Base-by-base conservation (phyloP, 768 basidiomycete species). In the Rhodotorula sphaerocarpa region DNA sequence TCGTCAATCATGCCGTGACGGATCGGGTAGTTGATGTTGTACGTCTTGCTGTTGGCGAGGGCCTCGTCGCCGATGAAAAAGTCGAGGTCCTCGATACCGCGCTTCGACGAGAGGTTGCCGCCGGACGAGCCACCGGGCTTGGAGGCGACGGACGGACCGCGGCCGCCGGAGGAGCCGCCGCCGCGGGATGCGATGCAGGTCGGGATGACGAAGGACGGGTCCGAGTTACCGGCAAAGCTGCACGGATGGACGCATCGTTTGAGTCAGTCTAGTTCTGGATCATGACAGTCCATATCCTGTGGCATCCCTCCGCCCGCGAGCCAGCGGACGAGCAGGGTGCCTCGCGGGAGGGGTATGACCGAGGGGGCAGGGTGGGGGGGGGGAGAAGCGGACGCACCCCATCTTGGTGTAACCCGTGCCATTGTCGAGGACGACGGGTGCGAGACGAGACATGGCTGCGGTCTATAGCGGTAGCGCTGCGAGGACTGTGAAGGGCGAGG, bases 21-120 rank as follows among this genome's bases (percentile, higher is more conserved):
- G 73, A 97, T 96, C 20, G 95, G 95, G 76, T 96, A 97, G 76
- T 90, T 86, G 6, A 99, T 82, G 28, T 87, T 85, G 77, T 97
- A 99, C 0, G 93, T 96, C 79, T 91, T 96, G 43, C 86, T 84
- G 74, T 96, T 96, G 23, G 89, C 89, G 23, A 97, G 80, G 0
- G 95, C 95, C 76, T 97, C 95, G 74, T 97, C 91, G 63, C 95
- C 95, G 77, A 99, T 99, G 81, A 87, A 95, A 81, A 97, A 99
- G 79, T 99, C 93, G 66, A 97, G 86, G 76, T 99, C 95, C 76
- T 99, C 95, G 42, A 97, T 86, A 16, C 95, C 95, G 59, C 95
- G 85, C 77, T 96, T 97, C 61, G 88, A 88, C 4, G 93, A 93
- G 50, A 96, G 84, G 77, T 92, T 84, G 6, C 90, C 86, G 12